Base-by-base conservation (phyloP, 2,329 filamentous ascomycete species). In the Cylindrodendrum hubeiense region DNA sequence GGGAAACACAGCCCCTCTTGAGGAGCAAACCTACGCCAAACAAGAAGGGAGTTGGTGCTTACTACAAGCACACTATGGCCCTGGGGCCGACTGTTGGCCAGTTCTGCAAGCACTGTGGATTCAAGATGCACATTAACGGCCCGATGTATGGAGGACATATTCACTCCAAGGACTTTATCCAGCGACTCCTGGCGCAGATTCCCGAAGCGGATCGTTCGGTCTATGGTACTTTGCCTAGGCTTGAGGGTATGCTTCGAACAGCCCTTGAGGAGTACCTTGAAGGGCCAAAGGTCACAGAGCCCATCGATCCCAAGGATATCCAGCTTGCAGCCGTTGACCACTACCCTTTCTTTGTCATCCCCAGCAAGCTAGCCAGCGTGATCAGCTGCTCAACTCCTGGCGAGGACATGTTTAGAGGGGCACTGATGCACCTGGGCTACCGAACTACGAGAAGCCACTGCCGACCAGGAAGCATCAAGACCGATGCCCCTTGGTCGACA, bases 121-220 rank as follows among this genome's bases (percentile, higher is more conserved):
- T 87, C 75, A 95, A 92, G 77, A 97, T 91, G 80, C 96, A 98
- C 79, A 79, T 98, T 15, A 92, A 90, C 5, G 96, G 96, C 2
- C 96, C 96, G 1, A 98, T 99, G 95, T 99, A 95, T 82, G 95
- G 89, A 34, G 96, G 96, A 1, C 92, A 92, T 21, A 83, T 99
- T 9, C 96, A 99, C 79, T 94, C 94, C 47, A 86, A 89, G 7
- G 88, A 90, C 2, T 99, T 98, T 75, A 89, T 99, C 66, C 87
- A 92, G 74, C 88, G 88, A 60, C 90, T 99, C 24, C 85, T 99
- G 17, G 87, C 90, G 46, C 87, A 91, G 62, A 85, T 97, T 9
- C 90, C 93, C 1, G 81, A 84, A 4, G 87, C 89, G 1, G 88
- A 94, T 51, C 85, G 85, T 26, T 84, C 89, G 0, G 86, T 90